A percentile compares a stretch with the other conserved stretches of the same genome.
phyloP scores from a whole-genome alignment of 208 protist species.

The Wallacemonas sp. region DNA sequence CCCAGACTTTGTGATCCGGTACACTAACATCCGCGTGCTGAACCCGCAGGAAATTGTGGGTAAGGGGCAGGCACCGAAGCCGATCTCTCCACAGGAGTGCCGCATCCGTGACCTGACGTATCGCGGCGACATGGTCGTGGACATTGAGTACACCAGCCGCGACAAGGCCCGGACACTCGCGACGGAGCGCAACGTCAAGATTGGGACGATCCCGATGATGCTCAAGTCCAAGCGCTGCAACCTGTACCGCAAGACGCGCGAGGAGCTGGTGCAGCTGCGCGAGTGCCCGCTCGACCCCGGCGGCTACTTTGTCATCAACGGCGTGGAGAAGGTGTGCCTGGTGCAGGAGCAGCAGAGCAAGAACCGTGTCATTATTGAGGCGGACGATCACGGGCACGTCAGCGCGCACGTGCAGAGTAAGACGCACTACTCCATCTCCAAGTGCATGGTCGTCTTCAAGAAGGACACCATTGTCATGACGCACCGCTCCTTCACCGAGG shows the following conservation, averaged over 20 bases:
- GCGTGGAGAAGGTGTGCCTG: slow-evolving; percentile 98
- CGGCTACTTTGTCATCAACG: slow-evolving; percentile 99
- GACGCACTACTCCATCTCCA: slow-evolving; percentile 95
- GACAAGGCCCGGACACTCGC: slow-evolving; percentile 64
- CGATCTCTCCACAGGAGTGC: slow-evolving; percentile 95
- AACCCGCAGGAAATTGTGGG: slow-evolving; percentile 80
- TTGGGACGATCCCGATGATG: slow-evolving; percentile 99
- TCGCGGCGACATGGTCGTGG: slow-evolving; percentile 82
- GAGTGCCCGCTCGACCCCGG: slow-evolving; percentile 99
- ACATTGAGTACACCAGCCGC: slow-evolving; percentile 83
- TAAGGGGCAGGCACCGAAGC: slow-evolving; percentile 75
- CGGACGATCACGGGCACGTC: slow-evolving; percentile 85
- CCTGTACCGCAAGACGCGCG: slow-evolving; percentile 85
- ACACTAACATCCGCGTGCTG: slow-evolving; percentile 86
- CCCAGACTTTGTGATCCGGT: slow-evolving; percentile 84
- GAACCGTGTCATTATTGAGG: slow-evolving; percentile 98
- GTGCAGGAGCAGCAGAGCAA: slow-evolving; percentile 97
- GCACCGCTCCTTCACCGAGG: slow-evolving; percentile 98
- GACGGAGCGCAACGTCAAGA: slow-evolving; percentile 87
- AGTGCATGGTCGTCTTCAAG: slow-evolving; percentile 94
- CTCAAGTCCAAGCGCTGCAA: slow-evolving; percentile 98
- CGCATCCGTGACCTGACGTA: slow-evolving; percentile 96
- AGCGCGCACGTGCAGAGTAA: slow-evolving; percentile 87
- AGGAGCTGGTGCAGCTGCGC: slow-evolving; percentile 94
- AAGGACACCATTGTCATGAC: slow-evolving; percentile 96